Conservation (phyloP, 2,329 filamentous ascomycete species). For the Aspergillus caelatus region DNA sequence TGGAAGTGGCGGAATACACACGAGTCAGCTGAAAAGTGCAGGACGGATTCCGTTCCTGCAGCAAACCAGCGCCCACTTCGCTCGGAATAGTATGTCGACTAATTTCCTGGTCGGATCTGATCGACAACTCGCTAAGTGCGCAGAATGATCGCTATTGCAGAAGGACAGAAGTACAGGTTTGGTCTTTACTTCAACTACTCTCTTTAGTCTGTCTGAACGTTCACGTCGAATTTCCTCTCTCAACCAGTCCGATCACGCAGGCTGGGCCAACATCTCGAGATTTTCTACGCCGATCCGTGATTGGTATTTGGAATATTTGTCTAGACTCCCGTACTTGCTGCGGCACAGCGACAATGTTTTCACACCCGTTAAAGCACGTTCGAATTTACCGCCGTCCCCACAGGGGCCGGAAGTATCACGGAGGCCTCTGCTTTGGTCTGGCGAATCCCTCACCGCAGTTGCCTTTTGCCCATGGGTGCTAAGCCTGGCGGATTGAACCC, state of each 20-base stretch:
- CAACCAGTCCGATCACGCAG: conserved; percentile 5
- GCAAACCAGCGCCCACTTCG: conserved; percentile 21
- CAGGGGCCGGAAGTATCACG: conserved; percentile 16
- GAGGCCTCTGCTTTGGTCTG: conserved; percentile 18
- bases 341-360: conserved; percentile 8
- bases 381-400: conserved; percentile 27
- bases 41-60: conserved; percentile 37
- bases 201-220: not conserved
- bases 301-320: conserved; percentile 12
- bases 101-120: conserved; percentile 23
- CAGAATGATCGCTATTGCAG: conserved; percentile 4
- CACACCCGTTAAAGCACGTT: conserved; percentile 10
- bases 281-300: conserved; percentile 5
- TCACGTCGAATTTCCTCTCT: not conserved
- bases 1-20: conserved; percentile 7
- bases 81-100: conserved; percentile 7
- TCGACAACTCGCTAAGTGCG: conserved; percentile 9
- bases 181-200: not conserved
- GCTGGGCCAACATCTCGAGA: not conserved
- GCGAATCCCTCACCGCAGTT: conserved; percentile 19
- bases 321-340: conserved; percentile 5
- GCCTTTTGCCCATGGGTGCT: conserved; percentile 14
- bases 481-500: conserved; percentile 17
- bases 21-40: conserved; percentile 30
- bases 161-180: not conserved